These are phyloP conservation scores for Trifolium subterraneum DNA, from an alignment of 306 rosid genomes.

Conservation along the genomic window DNA sequence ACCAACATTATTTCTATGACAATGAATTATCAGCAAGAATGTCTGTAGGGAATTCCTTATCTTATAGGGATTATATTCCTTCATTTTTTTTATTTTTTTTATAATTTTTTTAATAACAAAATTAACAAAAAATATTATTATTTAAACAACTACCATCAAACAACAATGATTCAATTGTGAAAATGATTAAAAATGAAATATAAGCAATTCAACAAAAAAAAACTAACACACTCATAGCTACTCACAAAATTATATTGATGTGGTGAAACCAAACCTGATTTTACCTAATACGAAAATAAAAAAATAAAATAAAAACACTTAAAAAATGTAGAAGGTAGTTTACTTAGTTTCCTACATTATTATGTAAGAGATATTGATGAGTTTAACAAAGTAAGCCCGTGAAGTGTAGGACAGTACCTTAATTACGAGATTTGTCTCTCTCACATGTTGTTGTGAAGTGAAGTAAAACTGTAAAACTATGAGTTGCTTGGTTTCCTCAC, in stretches of 20 bases:
- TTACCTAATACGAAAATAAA: constrained; percentile 13
- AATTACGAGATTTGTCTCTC: background rate
- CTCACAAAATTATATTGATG: background rate
- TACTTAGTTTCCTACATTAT: background rate
- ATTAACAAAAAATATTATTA: constrained; percentile 4
- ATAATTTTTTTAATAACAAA: constrained; percentile 5
- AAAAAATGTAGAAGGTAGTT: background rate
- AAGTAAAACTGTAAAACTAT: constrained; percentile 15
- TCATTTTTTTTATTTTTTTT: too few species aligned
- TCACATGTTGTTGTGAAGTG: constrained; percentile 2
- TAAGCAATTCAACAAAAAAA: background rate
- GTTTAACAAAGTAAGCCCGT: background rate
- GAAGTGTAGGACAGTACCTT: constrained; percentile 41
- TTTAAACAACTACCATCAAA: background rate
- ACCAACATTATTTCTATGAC: constrained; percentile 29
- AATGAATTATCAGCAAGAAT: constrained; percentile 15
- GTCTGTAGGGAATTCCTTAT: constrained; percentile 26
- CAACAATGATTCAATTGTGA: constrained; percentile 7
- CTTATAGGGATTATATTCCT: background rate
- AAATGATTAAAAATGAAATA: background rate
- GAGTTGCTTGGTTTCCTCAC: constrained; percentile 7
- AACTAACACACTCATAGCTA: background rate
- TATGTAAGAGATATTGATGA: background rate
- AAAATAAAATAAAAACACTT: background rate
- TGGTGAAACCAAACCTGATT: constrained; percentile 5